Percentiles rank a stretch among this genome's conserved stretches.
phyloP scores from a whole-genome alignment of 768 basidiomycete genomes.

The Auricularia sp. region DNA sequence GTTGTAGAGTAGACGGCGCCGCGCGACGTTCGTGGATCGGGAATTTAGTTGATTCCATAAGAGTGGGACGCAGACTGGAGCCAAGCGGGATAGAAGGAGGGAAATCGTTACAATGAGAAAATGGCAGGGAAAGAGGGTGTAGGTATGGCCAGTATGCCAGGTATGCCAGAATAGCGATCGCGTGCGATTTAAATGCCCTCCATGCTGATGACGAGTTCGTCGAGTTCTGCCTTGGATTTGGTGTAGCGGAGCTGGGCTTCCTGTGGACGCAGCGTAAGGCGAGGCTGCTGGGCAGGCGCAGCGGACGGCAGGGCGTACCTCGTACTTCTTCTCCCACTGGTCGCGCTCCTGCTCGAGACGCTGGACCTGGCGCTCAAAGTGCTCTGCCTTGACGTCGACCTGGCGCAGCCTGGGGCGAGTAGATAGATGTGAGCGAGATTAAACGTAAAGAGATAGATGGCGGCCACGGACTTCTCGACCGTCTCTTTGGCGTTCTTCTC shows the following conservation, averaged over 20 bases:
- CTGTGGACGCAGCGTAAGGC: slow-evolving; percentile 28
- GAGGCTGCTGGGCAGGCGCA: background rate
- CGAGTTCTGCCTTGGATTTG: slow-evolving; percentile 67
- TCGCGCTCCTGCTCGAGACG: slow-evolving; percentile 87
- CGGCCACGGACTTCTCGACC: slow-evolving; percentile 73
- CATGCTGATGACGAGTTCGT: slow-evolving; percentile 73
- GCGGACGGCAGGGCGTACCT: slow-evolving; percentile 40
- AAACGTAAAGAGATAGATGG: background rate
- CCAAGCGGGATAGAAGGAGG: background rate
- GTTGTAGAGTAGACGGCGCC: background rate
- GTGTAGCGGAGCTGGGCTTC: slow-evolving; percentile 63
- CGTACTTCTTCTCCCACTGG: slow-evolving; percentile 87
- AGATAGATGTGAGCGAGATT: slow-evolving; percentile 1
- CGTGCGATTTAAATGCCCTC: slow-evolving; percentile 46
- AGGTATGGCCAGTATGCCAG: background rate
- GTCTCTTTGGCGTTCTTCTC: slow-evolving; percentile 97
- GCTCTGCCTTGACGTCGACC: slow-evolving; percentile 97
- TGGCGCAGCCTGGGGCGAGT: slow-evolving; percentile 62
- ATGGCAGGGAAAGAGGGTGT: background rate
- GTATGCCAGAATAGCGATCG: background rate
- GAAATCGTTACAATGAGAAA: background rate
- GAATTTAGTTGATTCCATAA: background rate
- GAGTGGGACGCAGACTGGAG: background rate
- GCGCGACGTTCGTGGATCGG: background rate
- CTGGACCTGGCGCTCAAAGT: slow-evolving; percentile 87